Conservation (phyloP, 768 basidiomycete genomes). For the Collybia nuda region DNA sequence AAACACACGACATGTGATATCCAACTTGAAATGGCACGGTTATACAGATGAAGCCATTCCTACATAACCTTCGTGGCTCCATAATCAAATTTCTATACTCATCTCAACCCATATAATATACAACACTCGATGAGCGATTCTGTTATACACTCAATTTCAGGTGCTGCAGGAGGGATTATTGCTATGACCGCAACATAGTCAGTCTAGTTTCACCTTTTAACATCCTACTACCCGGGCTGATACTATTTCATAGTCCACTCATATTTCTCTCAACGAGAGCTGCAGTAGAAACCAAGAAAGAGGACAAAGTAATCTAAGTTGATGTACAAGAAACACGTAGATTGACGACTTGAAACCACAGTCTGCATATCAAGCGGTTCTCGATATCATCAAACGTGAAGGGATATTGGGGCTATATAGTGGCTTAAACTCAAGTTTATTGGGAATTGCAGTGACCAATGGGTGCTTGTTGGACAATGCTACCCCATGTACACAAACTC, state of each 20-base stretch:
- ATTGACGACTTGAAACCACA: slow-evolving; percentile 22
- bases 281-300: slow-evolving; percentile 83
- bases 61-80: neutral
- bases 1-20: slow-evolving; percentile 1
- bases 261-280: slow-evolving; percentile 91
- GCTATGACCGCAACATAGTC: slow-evolving; percentile 93
- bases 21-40: neutral
- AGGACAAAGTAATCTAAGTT: slow-evolving; percentile 30
- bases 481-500: slow-evolving; percentile 1
- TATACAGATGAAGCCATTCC: neutral
- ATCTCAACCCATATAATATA: neutral
- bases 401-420: slow-evolving; percentile 84
- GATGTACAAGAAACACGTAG: neutral
- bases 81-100: neutral
- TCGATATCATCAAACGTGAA: slow-evolving; percentile 81
- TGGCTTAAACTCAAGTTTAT: slow-evolving; percentile 79
- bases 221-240: slow-evolving; percentile 6
- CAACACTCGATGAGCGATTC: slow-evolving; percentile 63
- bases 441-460: slow-evolving; percentile 93
- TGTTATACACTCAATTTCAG: slow-evolving; percentile 82
- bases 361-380: slow-evolving; percentile 64
- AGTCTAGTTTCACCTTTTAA: slow-evolving; percentile 22
- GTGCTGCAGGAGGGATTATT: slow-evolving; percentile 84
- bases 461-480: slow-evolving; percentile 47
- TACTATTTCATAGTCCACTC: slow-evolving; percentile 63